These are phyloP conservation scores for Daldinia childiae DNA, from an alignment of 495 filamentous ascomycete genomes.

Conservation along the genomic window DNA sequence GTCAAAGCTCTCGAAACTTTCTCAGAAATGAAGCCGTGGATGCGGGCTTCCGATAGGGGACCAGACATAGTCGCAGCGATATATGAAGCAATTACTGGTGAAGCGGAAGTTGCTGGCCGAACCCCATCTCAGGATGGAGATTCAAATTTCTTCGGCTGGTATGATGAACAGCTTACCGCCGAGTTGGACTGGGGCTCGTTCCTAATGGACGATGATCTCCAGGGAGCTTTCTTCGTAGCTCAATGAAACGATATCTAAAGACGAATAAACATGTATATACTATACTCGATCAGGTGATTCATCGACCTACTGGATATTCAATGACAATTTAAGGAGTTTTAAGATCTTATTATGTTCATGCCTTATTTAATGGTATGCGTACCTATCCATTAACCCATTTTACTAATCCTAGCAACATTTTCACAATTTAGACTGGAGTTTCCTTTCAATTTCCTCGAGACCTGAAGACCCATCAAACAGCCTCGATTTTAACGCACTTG, in stretches of 20 bases:
- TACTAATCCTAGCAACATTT: neutral
- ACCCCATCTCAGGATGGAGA: conserved; percentile 41
- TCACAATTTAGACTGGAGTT: conserved; percentile 33
- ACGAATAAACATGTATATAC: neutral
- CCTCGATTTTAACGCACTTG: conserved; percentile 15
- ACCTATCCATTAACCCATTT: neutral
- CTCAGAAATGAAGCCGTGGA: conserved; percentile 44
- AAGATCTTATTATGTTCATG: neutral
- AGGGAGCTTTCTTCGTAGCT: conserved; percentile 25
- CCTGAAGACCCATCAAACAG: conserved; percentile 33
- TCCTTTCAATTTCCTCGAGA: conserved; percentile 25
- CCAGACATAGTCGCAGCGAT: conserved; percentile 40
- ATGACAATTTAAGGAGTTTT: neutral
- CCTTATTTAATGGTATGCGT: neutral
- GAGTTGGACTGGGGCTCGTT: conserved; percentile 42
- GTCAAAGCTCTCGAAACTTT: conserved; percentile 41
- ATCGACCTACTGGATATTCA: neutral
- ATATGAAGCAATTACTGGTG: conserved; percentile 38
- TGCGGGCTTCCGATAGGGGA: conserved; percentile 37
- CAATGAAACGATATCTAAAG: neutral
- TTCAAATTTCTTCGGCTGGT: conserved; percentile 44
- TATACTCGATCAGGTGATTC: neutral
- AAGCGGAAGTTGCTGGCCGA: conserved; percentile 30
- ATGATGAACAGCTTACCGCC: conserved; percentile 40
- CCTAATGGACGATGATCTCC: conserved; percentile 36